phyloP scores from a whole-genome alignment of 2,329 filamentous ascomycete species.

The Cladosporium sp. region DNA sequence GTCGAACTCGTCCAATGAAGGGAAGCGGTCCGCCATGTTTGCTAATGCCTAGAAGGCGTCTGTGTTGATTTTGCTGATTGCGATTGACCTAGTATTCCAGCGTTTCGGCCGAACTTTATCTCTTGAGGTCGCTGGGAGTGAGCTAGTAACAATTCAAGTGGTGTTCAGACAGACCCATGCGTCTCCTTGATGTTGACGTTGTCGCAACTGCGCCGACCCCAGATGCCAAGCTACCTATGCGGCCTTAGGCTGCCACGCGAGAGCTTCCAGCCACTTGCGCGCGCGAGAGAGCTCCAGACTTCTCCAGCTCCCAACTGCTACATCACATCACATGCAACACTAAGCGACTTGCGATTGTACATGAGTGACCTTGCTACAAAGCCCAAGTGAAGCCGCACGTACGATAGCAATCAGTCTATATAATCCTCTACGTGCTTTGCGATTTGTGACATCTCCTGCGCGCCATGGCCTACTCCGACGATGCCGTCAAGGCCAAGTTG shows the following conservation, averaged over 20 bases:
- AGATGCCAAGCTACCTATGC: background rate
- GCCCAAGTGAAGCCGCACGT: background rate
- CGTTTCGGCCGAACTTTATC: background rate
- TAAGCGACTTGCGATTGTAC: too few relatives aligned
- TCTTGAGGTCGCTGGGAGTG: background rate
- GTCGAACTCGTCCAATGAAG: constrained; percentile 48
- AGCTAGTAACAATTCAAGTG: background rate
- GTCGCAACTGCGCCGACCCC: background rate
- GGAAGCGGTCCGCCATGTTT: constrained; percentile 46
- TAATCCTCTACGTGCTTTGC: background rate
- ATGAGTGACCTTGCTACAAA: too few relatives aligned
- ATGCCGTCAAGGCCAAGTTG: constrained; percentile 89
- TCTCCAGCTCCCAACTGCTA: background rate
- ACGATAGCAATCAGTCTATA: background rate
- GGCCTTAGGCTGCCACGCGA: background rate
- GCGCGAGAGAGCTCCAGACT: background rate
- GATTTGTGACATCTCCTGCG: background rate
- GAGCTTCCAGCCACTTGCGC: background rate
- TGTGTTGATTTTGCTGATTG: constrained; percentile 7
- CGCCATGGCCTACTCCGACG: constrained; percentile 87
- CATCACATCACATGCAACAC: too few relatives aligned
- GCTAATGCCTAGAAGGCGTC: constrained; percentile 10
- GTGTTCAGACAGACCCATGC: constrained; percentile 4
- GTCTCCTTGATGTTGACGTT: background rate
- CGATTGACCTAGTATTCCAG: background rate